These are phyloP conservation scores for Syzygium oleosum DNA, from an alignment of 345 rosid genomes.

Conservation along the genomic window DNA sequence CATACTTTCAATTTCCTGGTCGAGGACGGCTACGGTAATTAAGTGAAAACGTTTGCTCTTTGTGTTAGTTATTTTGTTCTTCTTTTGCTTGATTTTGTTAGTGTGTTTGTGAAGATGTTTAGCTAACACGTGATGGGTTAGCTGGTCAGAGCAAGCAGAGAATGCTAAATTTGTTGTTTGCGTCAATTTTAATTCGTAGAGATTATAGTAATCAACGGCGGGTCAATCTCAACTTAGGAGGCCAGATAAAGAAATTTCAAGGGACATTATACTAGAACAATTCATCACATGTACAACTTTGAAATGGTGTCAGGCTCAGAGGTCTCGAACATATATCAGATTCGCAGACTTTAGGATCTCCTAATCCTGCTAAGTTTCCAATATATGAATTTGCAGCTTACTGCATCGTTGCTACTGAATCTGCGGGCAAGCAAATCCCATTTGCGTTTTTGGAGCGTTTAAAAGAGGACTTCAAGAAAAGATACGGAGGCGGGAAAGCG, in stretches of 20 bases:
- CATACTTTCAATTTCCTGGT: slow-evolving; percentile 2
- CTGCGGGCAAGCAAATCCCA: slow-evolving; percentile 1
- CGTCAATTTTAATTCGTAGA: background rate
- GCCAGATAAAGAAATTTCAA: background rate
- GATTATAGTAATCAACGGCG: background rate
- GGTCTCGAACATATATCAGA: background rate
- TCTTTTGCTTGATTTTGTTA: background rate
- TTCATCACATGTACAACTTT: background rate
- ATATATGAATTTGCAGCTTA: background rate
- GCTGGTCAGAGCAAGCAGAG: background rate
- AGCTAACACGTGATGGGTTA: background rate
- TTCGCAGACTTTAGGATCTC: background rate
- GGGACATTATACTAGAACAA: background rate
- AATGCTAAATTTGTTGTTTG: background rate
- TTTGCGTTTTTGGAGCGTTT: background rate
- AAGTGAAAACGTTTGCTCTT: background rate
- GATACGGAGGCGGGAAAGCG: background rate
- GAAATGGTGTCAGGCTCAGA: background rate
- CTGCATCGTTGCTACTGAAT: slow-evolving; percentile 5
- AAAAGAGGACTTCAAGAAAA: slow-evolving; percentile 3
- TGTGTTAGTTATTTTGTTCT: background rate
- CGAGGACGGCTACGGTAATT: slow-evolving; percentile 7
- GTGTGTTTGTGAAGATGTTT: background rate
- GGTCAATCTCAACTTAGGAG: background rate
- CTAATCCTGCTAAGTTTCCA: background rate